These are phyloP conservation scores for Yamadazyma sp. DNA, from an alignment of 1,139 yeast species.

Conservation along the genomic window DNA sequence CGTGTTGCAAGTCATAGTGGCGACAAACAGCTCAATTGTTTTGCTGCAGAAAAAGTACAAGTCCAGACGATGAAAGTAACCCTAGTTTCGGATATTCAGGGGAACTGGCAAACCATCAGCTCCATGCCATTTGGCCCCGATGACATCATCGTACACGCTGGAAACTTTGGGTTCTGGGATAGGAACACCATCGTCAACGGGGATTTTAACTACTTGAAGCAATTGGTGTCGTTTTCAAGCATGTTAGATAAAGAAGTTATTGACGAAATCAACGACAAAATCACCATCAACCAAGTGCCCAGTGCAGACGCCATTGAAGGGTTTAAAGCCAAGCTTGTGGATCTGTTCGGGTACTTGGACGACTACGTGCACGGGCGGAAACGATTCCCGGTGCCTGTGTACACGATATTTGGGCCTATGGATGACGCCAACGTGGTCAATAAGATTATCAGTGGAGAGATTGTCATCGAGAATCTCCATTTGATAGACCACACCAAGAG, in stretches of 20 bases:
- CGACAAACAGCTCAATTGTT: no score
- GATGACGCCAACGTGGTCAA: constrained; percentile 71
- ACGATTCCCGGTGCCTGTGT: constrained; percentile 61
- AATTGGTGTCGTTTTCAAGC: constrained; percentile 69
- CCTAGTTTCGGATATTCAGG: constrained; percentile 36
- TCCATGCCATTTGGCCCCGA: constrained; percentile 17
- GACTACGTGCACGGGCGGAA: constrained; percentile 48
- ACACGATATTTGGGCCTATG: constrained; percentile 72
- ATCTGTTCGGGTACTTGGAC: constrained; percentile 58
- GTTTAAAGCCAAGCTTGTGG: constrained; percentile 34
- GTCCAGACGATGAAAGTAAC: constrained; percentile 21
- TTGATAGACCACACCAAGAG: constrained; percentile 59
- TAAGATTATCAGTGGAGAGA: constrained; percentile 55
- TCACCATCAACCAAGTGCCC: constrained; percentile 31
- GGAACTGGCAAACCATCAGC: constrained; percentile 23
- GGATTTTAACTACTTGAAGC: constrained; percentile 56
- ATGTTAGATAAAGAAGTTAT: constrained; percentile 49
- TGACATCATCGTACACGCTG: constrained; percentile 61
- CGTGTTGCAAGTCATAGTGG: no score
- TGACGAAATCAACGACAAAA: constrained; percentile 46
- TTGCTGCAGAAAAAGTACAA: no score
- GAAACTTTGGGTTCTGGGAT: constrained; percentile 79
- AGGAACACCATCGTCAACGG: constrained; percentile 53
- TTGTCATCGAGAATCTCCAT: constrained; percentile 54
- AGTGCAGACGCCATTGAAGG: constrained; percentile 22